Conservation (phyloP, 208 protist species). For the Crithidia thermophila region DNA sequence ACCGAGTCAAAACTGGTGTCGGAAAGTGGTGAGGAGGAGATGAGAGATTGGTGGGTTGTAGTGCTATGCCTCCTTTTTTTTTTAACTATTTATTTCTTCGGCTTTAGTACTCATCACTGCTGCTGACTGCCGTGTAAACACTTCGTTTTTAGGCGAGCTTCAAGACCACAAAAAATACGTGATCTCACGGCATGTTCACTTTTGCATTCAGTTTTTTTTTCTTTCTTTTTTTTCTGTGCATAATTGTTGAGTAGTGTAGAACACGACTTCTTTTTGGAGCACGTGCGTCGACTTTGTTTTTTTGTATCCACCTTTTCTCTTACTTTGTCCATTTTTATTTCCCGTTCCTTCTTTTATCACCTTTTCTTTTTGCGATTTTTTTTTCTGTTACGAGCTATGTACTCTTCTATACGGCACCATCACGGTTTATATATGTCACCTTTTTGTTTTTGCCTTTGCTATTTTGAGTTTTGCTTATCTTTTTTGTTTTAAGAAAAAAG, state of each 20-base stretch:
- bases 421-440: neutral
- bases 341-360: no score
- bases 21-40: no score
- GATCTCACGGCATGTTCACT: no score
- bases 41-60: no score
- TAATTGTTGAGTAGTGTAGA: constrained; percentile 7
- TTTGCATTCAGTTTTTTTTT: constrained; percentile 2
- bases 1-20: constrained; percentile 10
- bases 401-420: neutral
- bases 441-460: neutral
- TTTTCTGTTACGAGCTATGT: neutral
- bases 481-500: neutral
- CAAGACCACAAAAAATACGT: no score
- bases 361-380: no score
- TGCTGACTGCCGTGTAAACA: neutral
- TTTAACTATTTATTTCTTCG: constrained; percentile 1
- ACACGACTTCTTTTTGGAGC: neutral
- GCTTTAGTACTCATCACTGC: constrained; percentile 13
- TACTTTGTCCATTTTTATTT: constrained; percentile 9
- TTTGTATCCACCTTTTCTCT: constrained; percentile 6
- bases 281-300: neutral
- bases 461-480: constrained; percentile 13
- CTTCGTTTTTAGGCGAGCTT: neutral
- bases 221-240: neutral
- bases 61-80: constrained; percentile 7